phyloP scores from a whole-genome alignment of 768 basidiomycete species.

The Trametes cinnabarina region DNA sequence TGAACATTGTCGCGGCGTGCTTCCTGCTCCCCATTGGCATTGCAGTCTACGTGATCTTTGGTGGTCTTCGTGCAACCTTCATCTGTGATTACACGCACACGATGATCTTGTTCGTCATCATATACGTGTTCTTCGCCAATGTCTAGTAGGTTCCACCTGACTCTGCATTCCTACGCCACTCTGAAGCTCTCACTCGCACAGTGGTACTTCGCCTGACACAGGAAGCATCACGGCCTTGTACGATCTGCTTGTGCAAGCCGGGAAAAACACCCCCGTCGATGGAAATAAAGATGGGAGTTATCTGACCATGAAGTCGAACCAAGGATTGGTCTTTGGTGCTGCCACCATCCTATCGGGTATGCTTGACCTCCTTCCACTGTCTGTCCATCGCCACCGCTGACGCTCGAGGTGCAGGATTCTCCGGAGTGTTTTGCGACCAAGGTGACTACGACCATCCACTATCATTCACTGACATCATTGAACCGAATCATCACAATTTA shows the following conservation, averaged over 20 bases:
- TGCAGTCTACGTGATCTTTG: slow-evolving; percentile 31
- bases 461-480: not conserved
- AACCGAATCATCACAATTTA: slow-evolving; percentile 7
- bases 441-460: slow-evolving; percentile 28
- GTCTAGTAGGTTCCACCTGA: slow-evolving; percentile 23
- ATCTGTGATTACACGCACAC: slow-evolving; percentile 31
- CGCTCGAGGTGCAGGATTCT: slow-evolving; percentile 39
- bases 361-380: not conserved
- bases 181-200: slow-evolving; percentile 10
- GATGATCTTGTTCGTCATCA: slow-evolving; percentile 29
- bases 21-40: slow-evolving; percentile 32
- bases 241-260: slow-evolving; percentile 47
- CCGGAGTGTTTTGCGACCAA: slow-evolving; percentile 52
- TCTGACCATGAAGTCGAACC: slow-evolving; percentile 52
- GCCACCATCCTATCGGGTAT: slow-evolving; percentile 26
- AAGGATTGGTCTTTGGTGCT: slow-evolving; percentile 29
- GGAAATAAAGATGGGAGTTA: slow-evolving; percentile 54
- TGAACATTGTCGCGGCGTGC: slow-evolving; percentile 31
- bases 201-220: slow-evolving; percentile 28
- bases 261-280: slow-evolving; percentile 41
- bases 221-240: slow-evolving; percentile 44
- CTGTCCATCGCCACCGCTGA: slow-evolving; percentile 27
- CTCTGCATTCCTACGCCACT: slow-evolving; percentile 39
- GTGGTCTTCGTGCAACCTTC: slow-evolving; percentile 31
- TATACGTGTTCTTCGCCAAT: slow-evolving; percentile 27